Conservation (phyloP, 176 grass and related monocot species). For the Oryza rufipogon region DNA sequence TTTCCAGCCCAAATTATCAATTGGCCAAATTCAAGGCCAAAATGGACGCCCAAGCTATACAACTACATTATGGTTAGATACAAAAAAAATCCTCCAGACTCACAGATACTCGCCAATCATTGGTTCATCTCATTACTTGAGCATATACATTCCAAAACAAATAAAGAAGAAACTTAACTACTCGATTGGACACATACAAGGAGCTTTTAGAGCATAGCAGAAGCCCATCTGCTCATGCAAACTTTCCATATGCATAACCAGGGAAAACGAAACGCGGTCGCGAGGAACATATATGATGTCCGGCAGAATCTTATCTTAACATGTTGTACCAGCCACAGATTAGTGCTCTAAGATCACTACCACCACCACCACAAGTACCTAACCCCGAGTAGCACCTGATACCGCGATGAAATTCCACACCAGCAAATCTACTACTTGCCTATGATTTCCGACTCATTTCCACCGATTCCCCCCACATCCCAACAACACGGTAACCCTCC, state of each 20-base stretch:
- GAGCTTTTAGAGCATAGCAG: neutral
- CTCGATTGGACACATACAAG: neutral
- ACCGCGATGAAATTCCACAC: neutral
- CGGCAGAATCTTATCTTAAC: neutral
- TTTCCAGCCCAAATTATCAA: slow-evolving; percentile 2
- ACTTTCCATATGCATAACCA: neutral
- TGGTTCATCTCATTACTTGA: neutral
- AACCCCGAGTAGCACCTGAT: neutral
- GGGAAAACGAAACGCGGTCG: neutral
- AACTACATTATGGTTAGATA: neutral
- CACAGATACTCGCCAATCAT: neutral
- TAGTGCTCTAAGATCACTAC: neutral
- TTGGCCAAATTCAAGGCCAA: neutral
- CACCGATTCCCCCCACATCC: neutral
- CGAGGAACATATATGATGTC: neutral
- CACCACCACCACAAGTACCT: neutral
- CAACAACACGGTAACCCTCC: neutral
- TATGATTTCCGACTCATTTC: neutral
- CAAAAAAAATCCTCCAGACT: neutral
- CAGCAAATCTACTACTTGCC: neutral
- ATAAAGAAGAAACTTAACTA: neutral
- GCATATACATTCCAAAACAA: neutral
- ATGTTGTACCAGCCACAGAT: neutral
- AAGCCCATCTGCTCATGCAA: slow-evolving; percentile 23
- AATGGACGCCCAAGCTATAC: neutral